Evolutionary conservation across 179 eudicot species (phyloP).

Genomic region (Carnegiea gigantea): DNA sequence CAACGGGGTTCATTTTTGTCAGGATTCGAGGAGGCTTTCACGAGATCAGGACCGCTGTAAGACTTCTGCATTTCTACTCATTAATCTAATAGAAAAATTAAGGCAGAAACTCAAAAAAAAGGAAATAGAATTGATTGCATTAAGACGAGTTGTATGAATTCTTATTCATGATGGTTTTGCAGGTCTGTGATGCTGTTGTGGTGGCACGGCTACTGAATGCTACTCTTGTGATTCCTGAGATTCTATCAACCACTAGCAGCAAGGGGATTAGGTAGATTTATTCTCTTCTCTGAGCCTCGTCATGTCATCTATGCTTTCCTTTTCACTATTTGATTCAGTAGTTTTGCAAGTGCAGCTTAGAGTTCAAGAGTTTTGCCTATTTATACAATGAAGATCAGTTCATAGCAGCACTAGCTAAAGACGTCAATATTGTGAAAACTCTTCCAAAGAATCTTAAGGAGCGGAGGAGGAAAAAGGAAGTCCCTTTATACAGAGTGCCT

Average conservation of each 20-base stretch:
- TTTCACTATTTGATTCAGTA: background rate
- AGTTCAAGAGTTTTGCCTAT: constrained; percentile 94
- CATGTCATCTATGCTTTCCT: background rate
- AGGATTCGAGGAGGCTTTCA: constrained; percentile 92
- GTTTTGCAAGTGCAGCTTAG: constrained; percentile 50
- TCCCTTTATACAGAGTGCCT: constrained; percentile 68
- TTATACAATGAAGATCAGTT: constrained; percentile 91
- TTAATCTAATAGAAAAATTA: background rate
- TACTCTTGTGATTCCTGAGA: constrained; percentile 86
- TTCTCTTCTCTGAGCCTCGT: background rate
- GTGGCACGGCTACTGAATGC: constrained; percentile 88
- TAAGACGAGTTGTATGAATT: background rate
- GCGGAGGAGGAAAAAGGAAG: constrained; percentile 69
- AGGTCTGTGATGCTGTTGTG: constrained; percentile 86
- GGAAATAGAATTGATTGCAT: background rate
- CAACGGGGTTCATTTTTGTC: constrained; percentile 73
- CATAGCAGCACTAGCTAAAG: constrained; percentile 68
- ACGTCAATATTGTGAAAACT: constrained; percentile 69
- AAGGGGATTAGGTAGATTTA: constrained; percentile 80
- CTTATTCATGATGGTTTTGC: constrained; percentile 2
- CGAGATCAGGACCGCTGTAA: constrained; percentile 83
- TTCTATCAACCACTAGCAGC: constrained; percentile 90
- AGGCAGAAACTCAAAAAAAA: background rate
- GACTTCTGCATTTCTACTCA: constrained; percentile 16
- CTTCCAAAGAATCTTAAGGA: constrained; percentile 94